Evolutionary conservation across 2,329 filamentous ascomycete genomes (phyloP).

Genomic region (Pezicula rhizophila): DNA sequence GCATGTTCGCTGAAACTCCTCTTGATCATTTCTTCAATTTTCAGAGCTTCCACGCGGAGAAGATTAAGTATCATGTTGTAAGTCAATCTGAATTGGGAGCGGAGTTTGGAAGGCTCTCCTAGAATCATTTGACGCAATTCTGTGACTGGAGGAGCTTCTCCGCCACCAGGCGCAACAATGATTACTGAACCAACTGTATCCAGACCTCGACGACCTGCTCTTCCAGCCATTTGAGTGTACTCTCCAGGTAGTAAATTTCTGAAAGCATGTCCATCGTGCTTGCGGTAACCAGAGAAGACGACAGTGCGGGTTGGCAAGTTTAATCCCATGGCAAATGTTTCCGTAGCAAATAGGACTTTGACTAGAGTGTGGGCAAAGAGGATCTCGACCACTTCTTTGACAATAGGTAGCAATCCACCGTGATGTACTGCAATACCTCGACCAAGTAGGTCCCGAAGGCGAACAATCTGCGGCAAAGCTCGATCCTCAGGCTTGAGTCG

Average conservation of each 20-base stretch:
- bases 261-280: constrained; percentile 90
- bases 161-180: constrained; percentile 73
- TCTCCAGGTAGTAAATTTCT: constrained; percentile 88
- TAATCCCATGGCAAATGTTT: constrained; percentile 97
- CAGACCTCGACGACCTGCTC: constrained; percentile 86
- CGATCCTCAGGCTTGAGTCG: constrained; percentile 87
- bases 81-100: constrained; percentile 92
- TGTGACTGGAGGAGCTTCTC: constrained; percentile 81
- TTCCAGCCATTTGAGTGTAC: constrained; percentile 97
- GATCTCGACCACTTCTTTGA: constrained; percentile 97
- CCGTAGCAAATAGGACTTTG: constrained; percentile 94
- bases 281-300: constrained; percentile 94
- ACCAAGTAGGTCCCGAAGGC: constrained; percentile 76
- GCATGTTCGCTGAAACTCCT: constrained; percentile 98
- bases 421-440: constrained; percentile 95
- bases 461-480: constrained; percentile 82
- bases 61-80: constrained; percentile 99
- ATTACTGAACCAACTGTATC: constrained; percentile 93
- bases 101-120: constrained; percentile 88
- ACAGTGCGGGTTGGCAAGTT: constrained; percentile 95
- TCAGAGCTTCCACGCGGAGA: constrained; percentile 87
- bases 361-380: constrained; percentile 91
- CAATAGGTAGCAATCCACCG: constrained; percentile 87
- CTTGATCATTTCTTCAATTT: constrained; percentile 99
- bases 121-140: constrained; percentile 91